Base-by-base conservation (phyloP, 75 land plant genomes). In the Larix kaempferi region DNA sequence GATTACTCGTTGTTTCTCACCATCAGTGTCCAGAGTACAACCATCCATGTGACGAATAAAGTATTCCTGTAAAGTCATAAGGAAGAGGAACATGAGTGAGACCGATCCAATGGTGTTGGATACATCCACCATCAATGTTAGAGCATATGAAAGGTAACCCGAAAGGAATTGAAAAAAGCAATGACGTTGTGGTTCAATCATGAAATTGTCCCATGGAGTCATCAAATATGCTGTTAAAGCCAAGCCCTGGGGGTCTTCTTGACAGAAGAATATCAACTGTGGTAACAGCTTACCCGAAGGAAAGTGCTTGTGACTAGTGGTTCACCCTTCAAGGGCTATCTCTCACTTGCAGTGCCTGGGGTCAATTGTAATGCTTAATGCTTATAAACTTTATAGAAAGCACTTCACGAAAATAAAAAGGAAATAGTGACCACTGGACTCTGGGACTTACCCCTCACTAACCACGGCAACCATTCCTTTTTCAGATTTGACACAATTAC, bases 1-100 rank as follows among this genome's bases (percentile, higher is more conserved):
- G 21, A 92, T 79, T 7, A 92, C 87, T 52, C 81, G 56, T 5
- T 92, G 80, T 58, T 77, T 84, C 59, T 94, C 99, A 5, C 79
- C 81, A n/a, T 90, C 88, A 2, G 88, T 75, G 55, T 84, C 84
- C 11, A 94, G 74, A 13, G 91, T 82, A 23, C 79, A 78, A 0
- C 97, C 99, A 82, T 96, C 93, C 37, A 87, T 63, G 29, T 88
- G 94, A 23, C 99, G 80, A 10, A 96, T 85, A 58, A 82, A 96
- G 25, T 88, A 96, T 57, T 96, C 99, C 99, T 95, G 84, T 77
- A 83, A 25, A 59, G 6, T 52, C 25, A 52, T 2, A 14, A 33
- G 54, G 27, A 58, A 12, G 44, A 21, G 56, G 52, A 78, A 37
- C 33, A 59, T 56, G 14, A 79, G 63, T 49, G 26, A 67, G 49